phyloP scores from a whole-genome alignment of 2,329 filamentous ascomycete species.

The Aspergillus latus region DNA sequence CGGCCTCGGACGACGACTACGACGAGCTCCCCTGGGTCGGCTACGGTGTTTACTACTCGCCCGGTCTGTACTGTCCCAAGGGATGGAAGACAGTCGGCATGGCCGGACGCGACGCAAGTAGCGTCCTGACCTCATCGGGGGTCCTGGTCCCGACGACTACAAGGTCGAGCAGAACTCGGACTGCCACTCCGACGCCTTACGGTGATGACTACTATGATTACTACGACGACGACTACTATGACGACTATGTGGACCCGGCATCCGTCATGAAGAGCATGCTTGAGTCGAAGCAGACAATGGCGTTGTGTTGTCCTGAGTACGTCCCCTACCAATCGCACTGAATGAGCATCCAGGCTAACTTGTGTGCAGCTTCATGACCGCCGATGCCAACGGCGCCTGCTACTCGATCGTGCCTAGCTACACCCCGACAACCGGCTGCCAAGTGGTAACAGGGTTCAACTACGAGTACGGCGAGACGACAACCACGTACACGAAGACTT shows the following conservation, averaged over 20 bases:
- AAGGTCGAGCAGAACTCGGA: not conserved
- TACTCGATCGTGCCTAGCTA: too few species aligned
- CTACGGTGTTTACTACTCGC: not conserved
- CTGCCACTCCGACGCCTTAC: not conserved
- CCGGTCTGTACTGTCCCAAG: conserved; percentile 2
- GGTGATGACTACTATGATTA: not conserved
- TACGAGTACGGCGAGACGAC: too few species aligned
- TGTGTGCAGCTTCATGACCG: too few species aligned
- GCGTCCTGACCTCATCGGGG: not conserved
- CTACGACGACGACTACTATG: not conserved
- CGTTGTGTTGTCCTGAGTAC: conserved; percentile 1
- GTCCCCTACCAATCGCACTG: not conserved
- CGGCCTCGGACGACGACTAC: too few species aligned
- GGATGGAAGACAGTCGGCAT: conserved; percentile 1
- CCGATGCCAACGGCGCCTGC: too few species aligned
- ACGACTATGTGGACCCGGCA: not conserved
- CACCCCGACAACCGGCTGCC: too few species aligned
- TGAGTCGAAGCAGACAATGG: not conserved
- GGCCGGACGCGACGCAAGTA: not conserved
- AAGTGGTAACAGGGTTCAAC: too few species aligned
- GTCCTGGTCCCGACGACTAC: not conserved
- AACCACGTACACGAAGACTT: too few species aligned
- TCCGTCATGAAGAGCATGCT: not conserved
- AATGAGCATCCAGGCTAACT: too few species aligned
- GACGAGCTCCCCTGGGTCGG: not conserved